Percentiles rank a stretch among this genome's conserved stretches.
Evolutionary conservation across 2,329 filamentous ascomycete genomes (phyloP).

Genomic region (Xylaria digitata): DNA sequence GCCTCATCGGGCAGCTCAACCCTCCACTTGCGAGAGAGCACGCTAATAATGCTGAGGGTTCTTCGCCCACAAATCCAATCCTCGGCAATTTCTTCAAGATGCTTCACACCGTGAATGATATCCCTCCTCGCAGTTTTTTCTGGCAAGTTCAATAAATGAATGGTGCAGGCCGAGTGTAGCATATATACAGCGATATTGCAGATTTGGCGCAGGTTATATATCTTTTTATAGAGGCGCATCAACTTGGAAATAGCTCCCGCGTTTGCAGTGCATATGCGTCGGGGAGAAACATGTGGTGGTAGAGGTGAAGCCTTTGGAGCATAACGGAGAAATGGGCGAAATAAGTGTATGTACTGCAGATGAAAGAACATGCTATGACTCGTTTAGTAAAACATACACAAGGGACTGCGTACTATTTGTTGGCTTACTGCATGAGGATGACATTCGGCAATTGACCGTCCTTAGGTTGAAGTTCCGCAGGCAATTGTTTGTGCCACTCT

Average conservation of each 20-base stretch:
- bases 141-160: slow-evolving; percentile 91
- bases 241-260: slow-evolving; percentile 91
- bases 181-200: slow-evolving; percentile 98
- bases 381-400: slow-evolving; percentile 4
- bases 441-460: slow-evolving; percentile 91
- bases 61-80: slow-evolving; percentile 91
- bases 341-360: slow-evolving; percentile 93
- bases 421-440: slow-evolving; percentile 81
- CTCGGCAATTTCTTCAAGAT: slow-evolving; percentile 94
- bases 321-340: slow-evolving; percentile 94
- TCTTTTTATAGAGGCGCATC: slow-evolving; percentile 93
- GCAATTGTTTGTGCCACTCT: slow-evolving; percentile 86
- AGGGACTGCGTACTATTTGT: slow-evolving; percentile 3
- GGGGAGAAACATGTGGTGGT: slow-evolving; percentile 86
- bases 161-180: slow-evolving; percentile 91
- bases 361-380: slow-evolving; percentile 91
- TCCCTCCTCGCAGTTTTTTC: slow-evolving; percentile 92
- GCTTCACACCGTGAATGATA: slow-evolving; percentile 88
- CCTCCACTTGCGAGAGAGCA: slow-evolving; percentile 89
- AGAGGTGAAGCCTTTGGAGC: slow-evolving; percentile 83
- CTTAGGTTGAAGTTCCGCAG: slow-evolving; percentile 86
- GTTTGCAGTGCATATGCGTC: slow-evolving; percentile 90
- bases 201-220: slow-evolving; percentile 90
- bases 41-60: slow-evolving; percentile 84
- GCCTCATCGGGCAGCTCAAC: slow-evolving; percentile 89